A percentile compares a stretch with the other conserved stretches of the same genome.
phyloP scores from a whole-genome alignment of 73 alveolate species.

The Diophrys appendiculata region DNA sequence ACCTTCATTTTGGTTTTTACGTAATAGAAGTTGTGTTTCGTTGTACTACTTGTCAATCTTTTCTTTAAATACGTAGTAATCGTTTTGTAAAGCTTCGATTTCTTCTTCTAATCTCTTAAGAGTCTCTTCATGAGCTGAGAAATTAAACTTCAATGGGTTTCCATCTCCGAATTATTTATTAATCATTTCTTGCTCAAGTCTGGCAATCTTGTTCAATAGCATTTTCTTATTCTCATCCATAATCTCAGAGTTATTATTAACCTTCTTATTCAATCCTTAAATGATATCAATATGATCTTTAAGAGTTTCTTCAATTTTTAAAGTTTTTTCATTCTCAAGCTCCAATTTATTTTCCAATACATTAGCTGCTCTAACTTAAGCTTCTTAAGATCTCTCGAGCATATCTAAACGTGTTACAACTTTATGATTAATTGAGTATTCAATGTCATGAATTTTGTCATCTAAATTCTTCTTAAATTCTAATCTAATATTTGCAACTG shows the following conservation, averaged over 20 bases:
- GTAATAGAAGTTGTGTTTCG: no score
- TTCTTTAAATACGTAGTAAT: constrained; percentile 42
- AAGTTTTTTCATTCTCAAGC: background rate
- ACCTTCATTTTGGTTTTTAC: no score
- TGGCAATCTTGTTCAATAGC: background rate
- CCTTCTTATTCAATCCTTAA: constrained; percentile 25
- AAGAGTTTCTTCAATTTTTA: constrained; percentile 3
- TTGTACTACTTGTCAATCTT: no score
- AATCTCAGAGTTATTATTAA: background rate
- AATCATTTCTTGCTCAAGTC: background rate
- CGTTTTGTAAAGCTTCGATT: constrained; percentile 50
- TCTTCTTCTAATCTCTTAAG: constrained; percentile 43
- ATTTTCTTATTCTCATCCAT: constrained; percentile 5
- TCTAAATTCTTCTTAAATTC: constrained; percentile 3
- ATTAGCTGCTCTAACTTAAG: background rate
- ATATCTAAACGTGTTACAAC: constrained; percentile 22
- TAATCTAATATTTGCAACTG: background rate
- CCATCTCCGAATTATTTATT: constrained; percentile 16
- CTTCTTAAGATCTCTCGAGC: constrained; percentile 8
- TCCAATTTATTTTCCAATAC: background rate
- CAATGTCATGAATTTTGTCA: constrained; percentile 48
- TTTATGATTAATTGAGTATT: constrained; percentile 40
- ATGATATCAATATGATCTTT: constrained; percentile 54
- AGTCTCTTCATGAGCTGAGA: constrained; percentile 57
- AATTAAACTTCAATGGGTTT: constrained; percentile 23